Evolutionary conservation across 257 asterid genomes (phyloP).

Genomic region (Solanum tacnaense): DNA sequence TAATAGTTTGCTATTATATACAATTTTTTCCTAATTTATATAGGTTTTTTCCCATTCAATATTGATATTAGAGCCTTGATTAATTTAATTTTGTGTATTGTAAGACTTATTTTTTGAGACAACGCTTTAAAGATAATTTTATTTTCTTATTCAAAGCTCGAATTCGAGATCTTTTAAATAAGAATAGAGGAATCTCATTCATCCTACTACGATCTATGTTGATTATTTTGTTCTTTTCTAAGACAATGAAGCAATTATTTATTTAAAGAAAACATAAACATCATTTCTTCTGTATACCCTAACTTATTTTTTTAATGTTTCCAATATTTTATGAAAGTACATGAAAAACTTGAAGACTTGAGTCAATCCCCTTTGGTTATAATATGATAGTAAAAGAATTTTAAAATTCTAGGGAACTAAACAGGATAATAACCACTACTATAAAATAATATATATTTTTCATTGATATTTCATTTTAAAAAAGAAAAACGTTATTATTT

Average conservation of each 20-base stretch:
- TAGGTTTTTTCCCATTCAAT: background rate
- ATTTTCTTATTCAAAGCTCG: background rate
- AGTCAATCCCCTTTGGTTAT: background rate
- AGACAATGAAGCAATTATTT: background rate
- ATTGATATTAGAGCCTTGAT: background rate
- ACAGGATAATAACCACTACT: background rate
- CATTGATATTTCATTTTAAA: no score
- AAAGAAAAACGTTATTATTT: no score
- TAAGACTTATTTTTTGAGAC: background rate
- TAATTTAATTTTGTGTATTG: background rate
- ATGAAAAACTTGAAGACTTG: background rate
- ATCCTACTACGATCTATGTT: fast-evolving
- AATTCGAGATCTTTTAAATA: no score
- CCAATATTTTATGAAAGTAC: background rate
- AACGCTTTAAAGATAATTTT: fast-evolving
- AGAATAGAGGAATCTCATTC: no score
- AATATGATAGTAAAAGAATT: background rate
- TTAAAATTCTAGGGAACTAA: background rate
- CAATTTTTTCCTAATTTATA: no score
- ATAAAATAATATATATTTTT: no score
- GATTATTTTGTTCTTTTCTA: background rate
- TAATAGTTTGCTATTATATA: no score
- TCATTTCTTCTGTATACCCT: background rate
- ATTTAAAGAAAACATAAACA: background rate
- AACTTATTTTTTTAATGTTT: background rate